These are phyloP conservation scores for Saccharomycopsis sp. DNA, from an alignment of 805 yeast genomes.

Conservation along the genomic window DNA sequence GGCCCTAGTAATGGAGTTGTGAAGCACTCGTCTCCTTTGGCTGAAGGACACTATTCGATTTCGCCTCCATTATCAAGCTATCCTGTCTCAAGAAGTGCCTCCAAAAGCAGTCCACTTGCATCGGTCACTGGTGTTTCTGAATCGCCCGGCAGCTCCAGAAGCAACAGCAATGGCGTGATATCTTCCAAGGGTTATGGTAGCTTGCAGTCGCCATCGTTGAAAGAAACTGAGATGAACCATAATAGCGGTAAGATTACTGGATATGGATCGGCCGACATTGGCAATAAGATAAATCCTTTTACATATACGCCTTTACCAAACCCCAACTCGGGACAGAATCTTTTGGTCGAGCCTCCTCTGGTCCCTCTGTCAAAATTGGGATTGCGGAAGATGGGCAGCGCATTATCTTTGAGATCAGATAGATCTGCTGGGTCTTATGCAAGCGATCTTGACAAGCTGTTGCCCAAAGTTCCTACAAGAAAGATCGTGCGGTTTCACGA, in stretches of 20 bases:
- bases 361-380: neutral
- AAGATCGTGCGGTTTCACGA: conserved; percentile 15
- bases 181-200: too few relatives aligned
- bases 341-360: neutral
- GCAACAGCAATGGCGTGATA: too few relatives aligned
- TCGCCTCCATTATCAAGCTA: neutral
- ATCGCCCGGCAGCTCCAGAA: too few relatives aligned
- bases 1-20: neutral
- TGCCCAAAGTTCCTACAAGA: conserved; percentile 16
- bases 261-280: neutral
- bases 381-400: neutral
- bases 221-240: neutral
- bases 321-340: neutral
- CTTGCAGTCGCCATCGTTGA: neutral
- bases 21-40: neutral
- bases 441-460: neutral
- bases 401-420: neutral
- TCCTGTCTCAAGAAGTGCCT: neutral
- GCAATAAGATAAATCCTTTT: neutral
- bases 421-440: neutral
- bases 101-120: neutral
- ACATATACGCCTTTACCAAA: neutral
- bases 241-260: neutral
- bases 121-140: neutral
- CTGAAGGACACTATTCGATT: neutral